phyloP scores from a whole-genome alignment of 2,329 filamentous ascomycete species.

The Talaromyces sp. region DNA sequence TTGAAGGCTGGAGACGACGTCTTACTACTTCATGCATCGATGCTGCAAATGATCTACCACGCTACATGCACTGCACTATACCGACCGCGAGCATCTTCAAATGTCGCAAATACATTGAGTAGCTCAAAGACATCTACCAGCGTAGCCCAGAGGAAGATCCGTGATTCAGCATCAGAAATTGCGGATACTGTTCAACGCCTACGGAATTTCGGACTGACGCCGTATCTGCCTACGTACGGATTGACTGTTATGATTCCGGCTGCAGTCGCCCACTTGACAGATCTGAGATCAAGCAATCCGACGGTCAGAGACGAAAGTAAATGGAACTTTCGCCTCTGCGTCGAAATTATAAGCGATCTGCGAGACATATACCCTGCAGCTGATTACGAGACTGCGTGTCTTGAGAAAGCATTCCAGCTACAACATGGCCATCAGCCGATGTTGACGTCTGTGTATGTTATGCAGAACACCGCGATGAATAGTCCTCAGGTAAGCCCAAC shows the following conservation, averaged over 20 bases:
- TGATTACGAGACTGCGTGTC: constrained; percentile 59
- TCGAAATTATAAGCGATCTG: constrained; percentile 76
- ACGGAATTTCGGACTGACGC: constrained; percentile 65
- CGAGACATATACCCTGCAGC: constrained; percentile 82
- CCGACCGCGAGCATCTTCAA: constrained; percentile 69
- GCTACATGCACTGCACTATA: constrained; percentile 86
- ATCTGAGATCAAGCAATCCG: constrained; percentile 73
- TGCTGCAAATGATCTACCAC: constrained; percentile 86
- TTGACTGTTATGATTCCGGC: constrained; percentile 82
- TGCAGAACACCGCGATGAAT: constrained; percentile 18
- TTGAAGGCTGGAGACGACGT: constrained; percentile 49
- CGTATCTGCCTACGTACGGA: constrained; percentile 75
- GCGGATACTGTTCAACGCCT: constrained; percentile 73
- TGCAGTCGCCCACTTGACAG: constrained; percentile 82
- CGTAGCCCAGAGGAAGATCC: constrained; percentile 72
- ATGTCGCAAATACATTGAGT: constrained; percentile 22
- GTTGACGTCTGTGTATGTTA: constrained; percentile 32
- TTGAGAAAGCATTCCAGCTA: constrained; percentile 34
- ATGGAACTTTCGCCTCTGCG: constrained; percentile 76
- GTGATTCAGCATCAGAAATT: constrained; percentile 76
- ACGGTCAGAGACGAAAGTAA: constrained; percentile 66
- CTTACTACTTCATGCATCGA: constrained; percentile 66
- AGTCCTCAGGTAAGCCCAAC: not conserved
- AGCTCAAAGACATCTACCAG: constrained; percentile 55
- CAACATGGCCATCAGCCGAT: constrained; percentile 25